A percentile compares a stretch with the other conserved stretches of the same genome.
Conservation (phyloP, 2,329 filamentous ascomycete species). For the Alternaria alternata region DNA sequence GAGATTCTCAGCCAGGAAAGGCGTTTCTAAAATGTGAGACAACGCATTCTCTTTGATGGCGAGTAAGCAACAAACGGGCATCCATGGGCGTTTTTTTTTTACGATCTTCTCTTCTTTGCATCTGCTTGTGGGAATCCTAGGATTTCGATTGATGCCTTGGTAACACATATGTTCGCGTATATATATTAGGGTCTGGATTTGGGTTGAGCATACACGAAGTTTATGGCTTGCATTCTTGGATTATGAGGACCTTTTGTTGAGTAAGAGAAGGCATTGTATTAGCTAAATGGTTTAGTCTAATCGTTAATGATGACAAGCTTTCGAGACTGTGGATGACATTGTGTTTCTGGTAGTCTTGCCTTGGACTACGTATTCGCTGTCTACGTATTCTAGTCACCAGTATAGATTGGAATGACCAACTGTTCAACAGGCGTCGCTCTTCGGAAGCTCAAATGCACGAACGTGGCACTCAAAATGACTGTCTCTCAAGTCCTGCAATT, state of each 20-base stretch:
- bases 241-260: not conserved
- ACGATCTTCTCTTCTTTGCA: not conserved
- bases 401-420: too few species aligned
- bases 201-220: not conserved
- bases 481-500: too few species aligned
- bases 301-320: not conserved
- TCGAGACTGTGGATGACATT: not conserved
- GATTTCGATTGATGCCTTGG: not conserved
- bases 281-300: not conserved
- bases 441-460: too few species aligned
- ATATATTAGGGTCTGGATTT: not conserved
- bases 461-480: too few species aligned
- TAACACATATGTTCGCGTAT: constrained; percentile 5
- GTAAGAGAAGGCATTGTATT: not conserved
- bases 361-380: too few species aligned
- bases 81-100: constrained; percentile 9
- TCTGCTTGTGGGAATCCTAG: not conserved
- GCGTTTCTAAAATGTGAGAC: not conserved
- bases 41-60: not conserved
- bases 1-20: constrained; percentile 14
- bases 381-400: too few species aligned
- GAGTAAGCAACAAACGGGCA: constrained; percentile 2
- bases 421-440: too few species aligned
- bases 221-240: not conserved
- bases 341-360: too few species aligned